phyloP scores from a whole-genome alignment of 805 yeast species.

The Maudiozyma saulgeensis region DNA sequence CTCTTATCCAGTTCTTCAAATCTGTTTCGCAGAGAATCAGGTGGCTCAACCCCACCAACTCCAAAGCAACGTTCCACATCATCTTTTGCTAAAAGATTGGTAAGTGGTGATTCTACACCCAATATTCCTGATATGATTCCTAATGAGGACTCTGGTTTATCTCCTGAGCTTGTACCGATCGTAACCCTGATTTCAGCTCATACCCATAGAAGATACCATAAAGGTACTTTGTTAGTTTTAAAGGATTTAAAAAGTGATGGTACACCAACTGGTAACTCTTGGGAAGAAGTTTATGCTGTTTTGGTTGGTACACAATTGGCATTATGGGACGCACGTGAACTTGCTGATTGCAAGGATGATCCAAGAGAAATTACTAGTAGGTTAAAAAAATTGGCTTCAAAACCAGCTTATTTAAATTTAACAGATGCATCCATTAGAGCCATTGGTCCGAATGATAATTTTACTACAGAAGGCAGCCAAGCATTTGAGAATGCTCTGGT shows the following conservation, averaged over 20 bases:
- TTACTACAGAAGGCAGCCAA: slow-evolving; percentile 37
- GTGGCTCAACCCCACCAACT: slow-evolving; percentile 2
- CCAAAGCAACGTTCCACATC: slow-evolving; percentile 6
- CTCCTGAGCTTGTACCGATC: slow-evolving; percentile 49
- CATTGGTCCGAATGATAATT: slow-evolving; percentile 51
- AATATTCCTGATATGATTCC: slow-evolving; percentile 3
- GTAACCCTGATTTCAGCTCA: slow-evolving; percentile 69
- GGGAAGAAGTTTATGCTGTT: slow-evolving; percentile 91
- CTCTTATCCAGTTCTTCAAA: slow-evolving; percentile 24
- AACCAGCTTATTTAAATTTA: slow-evolving; percentile 81
- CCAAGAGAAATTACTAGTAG: slow-evolving; percentile 18
- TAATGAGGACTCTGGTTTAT: slow-evolving; percentile 8
- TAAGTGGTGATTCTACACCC: slow-evolving; percentile 7
- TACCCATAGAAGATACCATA: slow-evolving; percentile 61
- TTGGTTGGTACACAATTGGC: slow-evolving; percentile 86
- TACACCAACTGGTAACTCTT: slow-evolving; percentile 67
- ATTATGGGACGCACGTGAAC: slow-evolving; percentile 72
- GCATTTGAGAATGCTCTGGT: slow-evolving; percentile 62
- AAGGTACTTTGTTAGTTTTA: slow-evolving; percentile 64
- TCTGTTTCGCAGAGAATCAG: slow-evolving; percentile 12
- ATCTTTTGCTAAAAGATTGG: slow-evolving; percentile 5
- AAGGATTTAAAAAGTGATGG: slow-evolving; percentile 79
- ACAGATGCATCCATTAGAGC: slow-evolving; percentile 82
- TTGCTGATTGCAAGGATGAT: slow-evolving; percentile 39
- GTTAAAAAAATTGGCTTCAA: slow-evolving; percentile 46